Percentiles rank a stretch among this genome's conserved stretches.
These are phyloP conservation scores for Oidiodendron maius DNA, from an alignment of 495 filamentous ascomycete genomes.

Conservation along the genomic window DNA sequence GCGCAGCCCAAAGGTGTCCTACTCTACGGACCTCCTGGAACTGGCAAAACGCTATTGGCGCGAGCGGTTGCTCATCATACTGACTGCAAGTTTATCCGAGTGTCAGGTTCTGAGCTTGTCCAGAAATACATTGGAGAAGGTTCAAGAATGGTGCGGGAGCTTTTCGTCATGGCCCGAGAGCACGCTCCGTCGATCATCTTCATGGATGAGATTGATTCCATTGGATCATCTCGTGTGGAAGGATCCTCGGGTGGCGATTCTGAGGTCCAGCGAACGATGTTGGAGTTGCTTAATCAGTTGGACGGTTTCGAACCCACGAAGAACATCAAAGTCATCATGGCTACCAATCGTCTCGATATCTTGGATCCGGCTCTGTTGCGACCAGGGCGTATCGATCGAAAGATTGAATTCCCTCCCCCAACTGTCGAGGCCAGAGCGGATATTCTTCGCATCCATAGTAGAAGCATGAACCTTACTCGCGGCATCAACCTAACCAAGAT, in stretches of 20 bases:
- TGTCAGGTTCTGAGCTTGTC: conserved; percentile 91
- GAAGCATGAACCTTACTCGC: conserved; percentile 96
- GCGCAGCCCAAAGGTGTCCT: conserved; percentile 97
- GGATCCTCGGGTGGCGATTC: conserved; percentile 92
- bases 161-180: conserved; percentile 98
- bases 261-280: conserved; percentile 99
- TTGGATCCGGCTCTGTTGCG: conserved; percentile 90
- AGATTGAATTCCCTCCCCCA: conserved; percentile 98
- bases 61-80: conserved; percentile 97
- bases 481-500: conserved; percentile 98
- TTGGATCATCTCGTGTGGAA: conserved; percentile 94
- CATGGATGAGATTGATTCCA: conserved; percentile 99
- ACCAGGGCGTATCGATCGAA: conserved; percentile 94
- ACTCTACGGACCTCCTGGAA: conserved; percentile 94
- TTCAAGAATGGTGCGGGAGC: conserved; percentile 94
- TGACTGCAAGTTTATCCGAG: conserved; percentile 97
- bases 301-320: conserved; percentile 99
- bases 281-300: conserved; percentile 96
- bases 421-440: conserved; percentile 96
- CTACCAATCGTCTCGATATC: conserved; percentile 95
- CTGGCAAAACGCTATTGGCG: conserved; percentile 93
- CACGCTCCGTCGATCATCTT: conserved; percentile 99
- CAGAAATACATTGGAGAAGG: conserved; percentile 99
- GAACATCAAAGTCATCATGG: conserved; percentile 99
- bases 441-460: conserved; percentile 92